phyloP scores from a whole-genome alignment of 1,284 basidiomycete species.

The Flammula alnicola region DNA sequence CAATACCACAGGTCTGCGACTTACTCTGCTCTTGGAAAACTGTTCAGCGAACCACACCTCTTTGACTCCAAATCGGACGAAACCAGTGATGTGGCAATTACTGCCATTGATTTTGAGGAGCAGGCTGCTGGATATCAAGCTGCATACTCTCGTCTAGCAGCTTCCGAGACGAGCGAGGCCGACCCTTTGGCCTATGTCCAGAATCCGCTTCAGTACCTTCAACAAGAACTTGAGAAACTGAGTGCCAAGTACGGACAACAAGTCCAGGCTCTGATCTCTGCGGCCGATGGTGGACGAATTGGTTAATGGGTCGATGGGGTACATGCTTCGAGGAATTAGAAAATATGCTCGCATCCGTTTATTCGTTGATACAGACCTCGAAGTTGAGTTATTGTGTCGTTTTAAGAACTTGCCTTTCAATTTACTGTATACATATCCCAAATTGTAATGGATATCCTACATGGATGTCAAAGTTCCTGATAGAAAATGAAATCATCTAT shows the following conservation, averaged over 20 bases:
- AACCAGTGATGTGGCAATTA: slow-evolving; percentile 68
- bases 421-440: too few species aligned
- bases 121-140: slow-evolving; percentile 91
- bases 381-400: too few species aligned
- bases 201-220: slow-evolving; percentile 48
- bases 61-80: slow-evolving; percentile 58
- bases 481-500: too few species aligned
- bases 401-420: too few species aligned
- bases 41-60: slow-evolving; percentile 78
- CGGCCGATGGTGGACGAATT: slow-evolving; percentile 22
- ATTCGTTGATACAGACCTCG: too few species aligned
- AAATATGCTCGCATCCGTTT: too few species aligned
- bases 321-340: too few species aligned
- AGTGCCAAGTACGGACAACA: slow-evolving; percentile 28
- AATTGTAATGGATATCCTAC: too few species aligned
- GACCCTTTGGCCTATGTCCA: slow-evolving; percentile 68
- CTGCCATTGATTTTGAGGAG: slow-evolving; percentile 88
- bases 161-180: slow-evolving; percentile 60
- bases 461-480: too few species aligned
- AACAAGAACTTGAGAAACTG: slow-evolving; percentile 30
- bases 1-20: slow-evolving; percentile 59
- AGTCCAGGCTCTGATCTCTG: slow-evolving; percentile 26
- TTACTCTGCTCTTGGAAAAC: slow-evolving; percentile 77
- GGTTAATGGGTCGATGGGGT: too few species aligned
- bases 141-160: slow-evolving; percentile 89